Evolutionary conservation across 164 flowering plant species (phyloP).

Genomic region (Vitis vinifera): DNA sequence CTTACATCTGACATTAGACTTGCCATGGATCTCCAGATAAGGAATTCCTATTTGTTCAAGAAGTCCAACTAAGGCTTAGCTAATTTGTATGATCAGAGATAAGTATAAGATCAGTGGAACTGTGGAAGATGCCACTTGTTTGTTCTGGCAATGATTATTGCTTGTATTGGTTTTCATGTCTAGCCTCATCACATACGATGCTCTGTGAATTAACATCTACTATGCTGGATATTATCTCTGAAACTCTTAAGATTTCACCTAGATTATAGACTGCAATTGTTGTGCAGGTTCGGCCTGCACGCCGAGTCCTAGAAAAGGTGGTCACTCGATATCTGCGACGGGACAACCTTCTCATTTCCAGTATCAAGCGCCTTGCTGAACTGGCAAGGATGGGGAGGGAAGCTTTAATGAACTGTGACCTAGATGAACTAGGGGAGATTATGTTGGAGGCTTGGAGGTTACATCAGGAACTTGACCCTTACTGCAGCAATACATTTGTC

Average conservation of each 20-base stretch:
- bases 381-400: slow-evolving; percentile 93
- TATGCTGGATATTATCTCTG: neutral
- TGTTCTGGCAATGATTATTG: no score
- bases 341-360: slow-evolving; percentile 87
- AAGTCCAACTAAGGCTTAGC: no score
- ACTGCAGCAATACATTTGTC: slow-evolving; percentile 84
- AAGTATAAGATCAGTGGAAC: no score
- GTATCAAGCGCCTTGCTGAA: slow-evolving; percentile 89
- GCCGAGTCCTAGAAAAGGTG: slow-evolving; percentile 89
- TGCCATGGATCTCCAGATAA: no score
- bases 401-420: slow-evolving; percentile 82
- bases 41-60: no score
- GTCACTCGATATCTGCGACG: slow-evolving; percentile 82
- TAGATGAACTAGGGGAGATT: slow-evolving; percentile 81
- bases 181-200: no score
- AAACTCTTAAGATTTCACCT: neutral
- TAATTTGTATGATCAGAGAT: no score
- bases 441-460: slow-evolving; percentile 97
- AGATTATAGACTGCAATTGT: neutral
- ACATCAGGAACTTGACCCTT: slow-evolving; percentile 97
- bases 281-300: slow-evolving; percentile 87
- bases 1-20: no score
- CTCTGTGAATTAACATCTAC: no score
- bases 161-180: no score
- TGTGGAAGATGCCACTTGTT: no score